A percentile compares a stretch with the other conserved stretches of the same genome.
These are phyloP conservation scores for Nothopassalora personata DNA, from an alignment of 2,329 filamentous ascomycete species.

Conservation along the genomic window DNA sequence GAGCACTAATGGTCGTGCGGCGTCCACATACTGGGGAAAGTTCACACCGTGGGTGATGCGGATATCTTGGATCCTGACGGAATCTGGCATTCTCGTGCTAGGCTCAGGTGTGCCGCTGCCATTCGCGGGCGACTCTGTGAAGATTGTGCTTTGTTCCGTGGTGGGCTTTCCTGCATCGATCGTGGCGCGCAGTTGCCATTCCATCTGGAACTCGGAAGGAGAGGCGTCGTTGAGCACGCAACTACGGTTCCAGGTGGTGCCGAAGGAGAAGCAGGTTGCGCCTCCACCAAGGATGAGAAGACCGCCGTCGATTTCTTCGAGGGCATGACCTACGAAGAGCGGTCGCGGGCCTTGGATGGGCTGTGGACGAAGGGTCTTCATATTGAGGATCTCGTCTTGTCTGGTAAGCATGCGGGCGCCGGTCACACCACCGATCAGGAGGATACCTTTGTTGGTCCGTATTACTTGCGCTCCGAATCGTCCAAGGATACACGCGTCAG, in stretches of 20 bases:
- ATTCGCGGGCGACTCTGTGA: conserved; percentile 4
- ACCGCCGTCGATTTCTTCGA: conserved; percentile 43
- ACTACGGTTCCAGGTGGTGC: conserved; percentile 72
- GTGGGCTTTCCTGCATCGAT: conserved; percentile 19
- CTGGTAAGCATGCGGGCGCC: conserved; percentile 40
- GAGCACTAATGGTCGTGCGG: conserved; percentile 60
- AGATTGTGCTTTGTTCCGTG: conserved; percentile 12
- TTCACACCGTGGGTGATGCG: conserved; percentile 49
- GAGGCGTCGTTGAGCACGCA: conserved; percentile 32
- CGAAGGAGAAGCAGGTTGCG: conserved; percentile 86
- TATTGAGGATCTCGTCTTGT: conserved; percentile 51
- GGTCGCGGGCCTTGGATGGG: conserved; percentile 47
- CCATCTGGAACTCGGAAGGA: conserved; percentile 21
- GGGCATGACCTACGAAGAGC: conserved; percentile 65
- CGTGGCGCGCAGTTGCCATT: conserved; percentile 27
- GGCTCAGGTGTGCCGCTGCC: not conserved
- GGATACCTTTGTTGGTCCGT: conserved; percentile 40
- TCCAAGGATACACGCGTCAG: conserved; percentile 29
- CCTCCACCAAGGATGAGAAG: conserved; percentile 70
- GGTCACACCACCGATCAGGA: conserved; percentile 52
- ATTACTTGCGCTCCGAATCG: conserved; percentile 51
- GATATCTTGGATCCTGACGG: conserved; percentile 46
- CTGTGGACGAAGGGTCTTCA: conserved; percentile 28
- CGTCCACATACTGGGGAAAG: conserved; percentile 56
- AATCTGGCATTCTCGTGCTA: conserved; percentile 13